A percentile compares a stretch with the other conserved stretches of the same genome.
phyloP scores from a whole-genome alignment of 495 filamentous ascomycete species.

The Aspergillus haitiensis region DNA sequence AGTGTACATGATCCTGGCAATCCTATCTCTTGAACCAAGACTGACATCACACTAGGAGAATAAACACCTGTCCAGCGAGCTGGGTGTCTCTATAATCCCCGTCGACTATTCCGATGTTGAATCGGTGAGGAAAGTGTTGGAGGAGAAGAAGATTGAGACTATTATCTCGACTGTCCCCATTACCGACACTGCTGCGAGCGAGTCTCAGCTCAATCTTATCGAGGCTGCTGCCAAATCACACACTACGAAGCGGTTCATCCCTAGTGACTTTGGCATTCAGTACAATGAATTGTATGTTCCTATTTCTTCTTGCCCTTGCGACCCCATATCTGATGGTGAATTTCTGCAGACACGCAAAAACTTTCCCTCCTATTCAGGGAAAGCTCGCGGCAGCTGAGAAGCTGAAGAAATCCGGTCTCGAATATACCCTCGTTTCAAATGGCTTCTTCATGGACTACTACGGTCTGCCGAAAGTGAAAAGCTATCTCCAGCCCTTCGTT shows the following conservation, averaged over 20 bases:
- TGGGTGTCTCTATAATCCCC: constrained; percentile 23
- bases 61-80: constrained; percentile 14
- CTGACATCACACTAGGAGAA: neutral
- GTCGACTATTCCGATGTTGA: constrained; percentile 40
- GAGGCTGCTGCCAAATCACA: constrained; percentile 37
- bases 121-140: constrained; percentile 32
- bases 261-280: constrained; percentile 36
- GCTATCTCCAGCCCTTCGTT: constrained; percentile 30
- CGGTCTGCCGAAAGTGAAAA: constrained; percentile 32
- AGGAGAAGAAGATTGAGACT: constrained; percentile 43
- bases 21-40: no score
- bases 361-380: constrained; percentile 18
- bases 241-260: constrained; percentile 38
- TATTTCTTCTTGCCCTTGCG: neutral
- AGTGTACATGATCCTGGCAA: no score
- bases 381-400: constrained; percentile 20
- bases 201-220: constrained; percentile 33
- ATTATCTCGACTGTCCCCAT: constrained; percentile 45
- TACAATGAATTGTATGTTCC: constrained; percentile 18
- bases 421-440: constrained; percentile 42
- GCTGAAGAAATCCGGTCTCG: constrained; percentile 29
- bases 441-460: constrained; percentile 50
- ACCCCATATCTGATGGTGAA: no score
- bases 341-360: neutral
- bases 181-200: constrained; percentile 17